Base-by-base conservation (phyloP, 306 rosid genomes). In the Cucurbita ficifolia region DNA sequence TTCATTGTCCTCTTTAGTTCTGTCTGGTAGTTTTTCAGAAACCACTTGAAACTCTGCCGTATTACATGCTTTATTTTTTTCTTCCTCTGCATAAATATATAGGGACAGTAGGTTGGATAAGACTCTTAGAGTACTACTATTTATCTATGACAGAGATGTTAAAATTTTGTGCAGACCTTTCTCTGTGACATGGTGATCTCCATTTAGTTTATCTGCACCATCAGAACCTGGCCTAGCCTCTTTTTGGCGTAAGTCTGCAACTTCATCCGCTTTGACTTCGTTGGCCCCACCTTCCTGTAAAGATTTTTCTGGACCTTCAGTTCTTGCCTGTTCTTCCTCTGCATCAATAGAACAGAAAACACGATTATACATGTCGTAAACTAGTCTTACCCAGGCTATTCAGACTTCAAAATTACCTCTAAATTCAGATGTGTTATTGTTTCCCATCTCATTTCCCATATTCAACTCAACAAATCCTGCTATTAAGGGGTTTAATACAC, bases 361-460 rank as follows among this genome's bases (percentile, higher is more conserved):
- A 43, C n/a, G 40, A 10, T 45, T 22, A 58, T 71, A 18, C 53
- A 70, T 55, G 79, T 70, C 24, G 54, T 17, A 73, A 72, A 72
- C 48, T 38, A 35, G 24, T 50, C 6, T 56, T 40, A 81, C 33
- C 17, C 65, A 38, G 33, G 22, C 62, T 69, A 40, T 18, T 61
- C 6, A 10, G 76, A 19, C 39, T 50, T 46, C 36, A 74, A 33
- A 83, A 11, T 73, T 40, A 90, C 98, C 97, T 88, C 79, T 93
- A 75, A 84, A 63, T 76, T 79, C 81, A 55, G 97, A 76, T 36
- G 90, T 75, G 78, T 79, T 88, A 69, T 77, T 87, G 80, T 88
- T 93, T 7, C 97, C 97, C 98, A 90, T 93, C 84, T 93, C 94
- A 65, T 87, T 90, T 61, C 90, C 92, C 91, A 93, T 90, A 74